Evolutionary conservation across 768 basidiomycete species (phyloP), one percentile per base, ranked within the genome.

Genomic region (Trametopsis cervina): DNA sequence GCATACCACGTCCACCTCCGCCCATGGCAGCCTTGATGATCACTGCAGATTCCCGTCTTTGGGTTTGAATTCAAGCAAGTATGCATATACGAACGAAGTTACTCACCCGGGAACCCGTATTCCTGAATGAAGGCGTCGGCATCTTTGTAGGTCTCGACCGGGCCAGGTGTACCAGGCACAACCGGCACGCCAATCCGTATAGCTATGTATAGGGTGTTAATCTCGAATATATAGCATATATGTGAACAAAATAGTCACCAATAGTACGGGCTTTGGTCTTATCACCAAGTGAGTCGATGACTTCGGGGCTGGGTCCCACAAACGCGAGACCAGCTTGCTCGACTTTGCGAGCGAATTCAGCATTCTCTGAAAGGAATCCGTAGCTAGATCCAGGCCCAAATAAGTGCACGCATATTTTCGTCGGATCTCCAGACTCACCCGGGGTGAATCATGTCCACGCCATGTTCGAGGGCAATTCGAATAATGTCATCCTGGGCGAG

Each of bases 11-110:
- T 46, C 96, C 96, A 58, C 95, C 95, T 50, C 94, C 95, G 50
- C 95, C 95, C 89, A 96, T 94, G 7, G 95, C 95, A 33, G 96
- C 96, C 71, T 98, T 99, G 80, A 99, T 97, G 66, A 99, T 97
- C 46, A 99, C 92, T 84, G 63, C 7, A 33, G 7, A 24, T 15
- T 17, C 17, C 2, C 23, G 33, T 18, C 18, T 26, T 42, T 40
- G 40, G 45, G 50, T 42, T 50, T 29, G 47, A 52, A 51, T 33
- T 46, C 45, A 26, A 51, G 46, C 43, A 33, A 24, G 36, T 22
- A 15, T 21, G n/a, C 26, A 20, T 18, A 3, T 3, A 21, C 18
- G 26, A 38, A 43, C 37, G 42, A 41, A 44, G 5, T 4, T 9
- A 62, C 69, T 54, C 49, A 84, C 86, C 81, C 60, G 95, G 95